Conservation (phyloP, 2,329 filamentous ascomycete species). For the Cadophora malorum region DNA sequence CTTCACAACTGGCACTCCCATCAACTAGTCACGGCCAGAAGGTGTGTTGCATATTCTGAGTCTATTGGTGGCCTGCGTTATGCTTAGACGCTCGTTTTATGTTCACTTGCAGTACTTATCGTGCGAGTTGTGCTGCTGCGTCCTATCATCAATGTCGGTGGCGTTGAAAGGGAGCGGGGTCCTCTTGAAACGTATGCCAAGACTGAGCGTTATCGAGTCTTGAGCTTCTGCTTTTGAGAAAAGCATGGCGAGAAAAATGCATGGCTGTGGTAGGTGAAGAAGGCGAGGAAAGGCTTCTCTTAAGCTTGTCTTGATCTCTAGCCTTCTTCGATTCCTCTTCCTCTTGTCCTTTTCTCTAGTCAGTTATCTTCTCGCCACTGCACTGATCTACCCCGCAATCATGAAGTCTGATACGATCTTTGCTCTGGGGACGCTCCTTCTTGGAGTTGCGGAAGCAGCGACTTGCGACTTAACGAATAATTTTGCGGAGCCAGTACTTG, state of each 20-base stretch:
- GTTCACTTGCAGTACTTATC: background rate
- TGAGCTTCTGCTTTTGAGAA: background rate
- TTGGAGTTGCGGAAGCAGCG: constrained; percentile 18
- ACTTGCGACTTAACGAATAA: constrained; percentile 32
- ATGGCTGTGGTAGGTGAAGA: background rate
- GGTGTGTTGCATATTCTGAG: too few species aligned
- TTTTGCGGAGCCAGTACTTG: constrained; percentile 36
- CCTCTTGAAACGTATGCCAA: constrained; percentile 5
- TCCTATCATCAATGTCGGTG: constrained; percentile 13
- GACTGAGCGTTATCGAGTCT: background rate
- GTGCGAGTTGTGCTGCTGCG: background rate
- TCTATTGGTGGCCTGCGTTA: background rate
- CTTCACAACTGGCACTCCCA: background rate
- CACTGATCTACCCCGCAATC: constrained; percentile 3
- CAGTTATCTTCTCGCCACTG: background rate
- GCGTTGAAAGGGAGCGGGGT: background rate
- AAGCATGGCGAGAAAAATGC: background rate
- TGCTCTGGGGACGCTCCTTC: constrained; percentile 18
- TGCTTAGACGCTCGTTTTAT: constrained; percentile 5
- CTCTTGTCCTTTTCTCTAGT: background rate
- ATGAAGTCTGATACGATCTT: constrained; percentile 24
- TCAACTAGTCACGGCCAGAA: background rate
- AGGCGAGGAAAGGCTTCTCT: background rate
- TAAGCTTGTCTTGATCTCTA: constrained; percentile 3
- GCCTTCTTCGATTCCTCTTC: background rate